Base-by-base conservation (phyloP, 805 yeast species). In the Candida takata region DNA sequence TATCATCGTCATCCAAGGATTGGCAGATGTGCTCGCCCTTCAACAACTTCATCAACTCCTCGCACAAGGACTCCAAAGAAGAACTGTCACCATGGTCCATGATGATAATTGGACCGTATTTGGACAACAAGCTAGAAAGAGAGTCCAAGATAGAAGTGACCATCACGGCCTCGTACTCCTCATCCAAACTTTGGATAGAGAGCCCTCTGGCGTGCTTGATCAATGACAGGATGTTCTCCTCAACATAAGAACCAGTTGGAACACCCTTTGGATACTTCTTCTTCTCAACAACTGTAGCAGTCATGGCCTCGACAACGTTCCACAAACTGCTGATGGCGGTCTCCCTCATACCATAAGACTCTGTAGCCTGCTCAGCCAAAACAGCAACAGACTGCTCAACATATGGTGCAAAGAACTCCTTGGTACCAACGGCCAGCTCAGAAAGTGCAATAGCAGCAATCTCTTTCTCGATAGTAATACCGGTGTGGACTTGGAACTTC, bases 391-490 rank as follows among this genome's bases (percentile, higher is more conserved):
- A 71, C 38, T 77, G 64, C 57, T 84, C 86, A 42, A 86, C 81
- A 53, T 77, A 86, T 52, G 78, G 77, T 52, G 79, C 73, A 63
- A 90, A 87, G 36, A 77, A 77, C 40, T 74, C 79, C 54, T 87
- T 83, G 33, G 95, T 84, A 50, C 95, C 96, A 36, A 72, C 61
- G 35, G 95, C 95, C 57, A 88, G 74, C 57, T 92, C 97, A 33
- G 84, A 76, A 48, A 87, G 64, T 7, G 95, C 92, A 53, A 86
- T 85, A 31, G 88, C 73, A n/a, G 95, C 95, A 47, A 86, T 84
- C 65, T 88, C 96, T 64, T 90, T 90, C 65, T 90, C 98, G 51
- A 84, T 81, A 47, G 97, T 85, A 51, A 92, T 77, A 68, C 95
- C 97, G 34, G 95, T 83, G 72, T 87, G 88, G 45, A 92, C 87